A percentile compares a stretch with the other conserved stretches of the same genome.
Evolutionary conservation across 2,329 filamentous ascomycete genomes (phyloP).

Genomic region (Aspergillus texensis): DNA sequence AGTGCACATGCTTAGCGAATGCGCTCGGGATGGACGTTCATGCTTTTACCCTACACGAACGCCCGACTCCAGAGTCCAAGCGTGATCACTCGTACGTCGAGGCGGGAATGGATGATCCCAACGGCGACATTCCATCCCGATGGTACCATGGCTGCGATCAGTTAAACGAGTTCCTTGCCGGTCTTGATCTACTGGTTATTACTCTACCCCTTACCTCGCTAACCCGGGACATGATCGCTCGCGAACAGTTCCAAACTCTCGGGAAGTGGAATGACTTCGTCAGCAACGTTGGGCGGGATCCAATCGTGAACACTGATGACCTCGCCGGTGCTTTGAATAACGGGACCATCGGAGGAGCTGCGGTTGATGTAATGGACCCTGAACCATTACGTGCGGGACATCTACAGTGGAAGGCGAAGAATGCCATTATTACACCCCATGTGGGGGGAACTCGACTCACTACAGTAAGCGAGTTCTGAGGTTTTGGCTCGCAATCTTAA

Average conservation of each 20-base stretch:
- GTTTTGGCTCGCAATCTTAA: neutral
- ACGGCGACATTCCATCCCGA: neutral
- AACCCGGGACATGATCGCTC: constrained; percentile 2
- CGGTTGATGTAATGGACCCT: constrained; percentile 2
- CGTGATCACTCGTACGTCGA: neutral
- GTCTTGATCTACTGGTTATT: constrained; percentile 8
- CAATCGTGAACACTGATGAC: constrained; percentile 4
- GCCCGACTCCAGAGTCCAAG: neutral
- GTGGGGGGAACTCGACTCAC: constrained; percentile 5
- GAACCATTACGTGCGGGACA: constrained; percentile 3
- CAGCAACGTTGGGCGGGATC: constrained; percentile 2
- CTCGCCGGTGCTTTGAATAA: constrained; percentile 4
- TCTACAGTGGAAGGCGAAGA: constrained; percentile 2
- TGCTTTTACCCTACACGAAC: constrained; percentile 3
- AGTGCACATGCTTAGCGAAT: constrained; percentile 3
- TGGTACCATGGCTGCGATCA: neutral
- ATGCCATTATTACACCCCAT: constrained; percentile 11
- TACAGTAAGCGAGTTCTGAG: constrained; percentile 2
- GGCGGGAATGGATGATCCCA: neutral
- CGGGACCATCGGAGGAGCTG: constrained; percentile 1
- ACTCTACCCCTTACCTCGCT: neutral
- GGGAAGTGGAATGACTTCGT: constrained; percentile 4
- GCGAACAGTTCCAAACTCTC: constrained; percentile 7
- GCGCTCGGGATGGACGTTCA: constrained; percentile 6
- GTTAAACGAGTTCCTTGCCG: constrained; percentile 6